Evolutionary conservation across 2,329 filamentous ascomycete species (phyloP), one percentile per base, ranked within the genome.

Genomic region (Sclerotinia glacialis): DNA sequence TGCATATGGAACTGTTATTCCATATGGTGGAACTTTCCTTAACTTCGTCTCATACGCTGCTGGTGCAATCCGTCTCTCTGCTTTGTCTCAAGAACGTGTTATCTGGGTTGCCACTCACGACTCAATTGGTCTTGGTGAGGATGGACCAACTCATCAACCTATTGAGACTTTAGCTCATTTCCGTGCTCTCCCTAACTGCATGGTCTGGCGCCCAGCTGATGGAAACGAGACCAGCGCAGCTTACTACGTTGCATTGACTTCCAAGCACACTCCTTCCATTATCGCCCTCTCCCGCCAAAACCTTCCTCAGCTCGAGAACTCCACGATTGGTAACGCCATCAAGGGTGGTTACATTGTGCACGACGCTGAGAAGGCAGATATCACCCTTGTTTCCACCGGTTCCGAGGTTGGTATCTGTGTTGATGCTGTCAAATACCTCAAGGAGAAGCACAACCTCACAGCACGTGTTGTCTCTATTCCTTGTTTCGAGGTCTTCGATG

Each of bases 11-110:
- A 96, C 93, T 77, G 84, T 97, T 77, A 89, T 99, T 78, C 95
- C 95, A 74, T 96, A 93, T 74, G 88, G 88, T 73, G 95, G 95
- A 82, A 98, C 95, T 76, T 99, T 99, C 89, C 85, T 99, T 74
- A 99, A 98, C 90, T 99, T 99, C 80, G 93, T 98, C 74, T 98
- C 94, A 34, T 99, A 99, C 80, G 94, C 92, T 74, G 93, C 95
- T 72, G 95, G 95, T 81, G 89, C 95, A 76, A 90, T 98, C 78
- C 94, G 95, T 82, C 88, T 99, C 69, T 97, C 93, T 47, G 89
- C 95, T 50, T 87, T 99, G 74, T 96, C 93, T 56, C 93, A 91
- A 80, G 86, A 93, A 79, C 94, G 94, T 76, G 85, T 88, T 78
- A 93, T 99, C 84, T 96, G 95, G 89, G 86, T 98, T 75, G 94